Evolutionary conservation across 768 basidiomycete species (phyloP), one percentile per base, ranked within the genome.

Genomic region (Lanmaoa pseudosensibilis): DNA sequence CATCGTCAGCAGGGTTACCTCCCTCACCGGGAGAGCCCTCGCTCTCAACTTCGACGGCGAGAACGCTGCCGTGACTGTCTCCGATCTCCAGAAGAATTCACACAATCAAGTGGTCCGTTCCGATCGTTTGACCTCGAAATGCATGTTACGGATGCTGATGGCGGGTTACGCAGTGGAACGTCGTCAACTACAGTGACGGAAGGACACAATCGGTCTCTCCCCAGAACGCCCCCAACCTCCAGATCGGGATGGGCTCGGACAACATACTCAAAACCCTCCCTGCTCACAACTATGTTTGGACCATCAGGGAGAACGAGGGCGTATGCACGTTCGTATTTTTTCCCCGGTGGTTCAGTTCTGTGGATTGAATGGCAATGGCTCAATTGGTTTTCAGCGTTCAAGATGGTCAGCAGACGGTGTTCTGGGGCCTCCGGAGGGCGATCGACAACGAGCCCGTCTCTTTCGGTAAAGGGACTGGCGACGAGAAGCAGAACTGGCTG

Each of bases 171-270:
- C 41, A 55, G 50, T 52, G 54, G 49, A 30, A 2, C 41, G 1
- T 52, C 30, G 2, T 0, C 9, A 1, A 39, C 19, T 32, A 32
- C 13, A 11, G 16, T 8, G 27, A 33, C 38, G 19, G 19, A 7
- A 18, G 2, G 8, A 25, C 30, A 4, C 46, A 54, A 16, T 23
- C 0, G 5, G 12, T 55, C 13, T 55, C 54, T 43, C 54, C 54
- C 30, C 23, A 37, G 25, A 16, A 13, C 13, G 5, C 23, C 25
- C 7, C 41, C 5, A 1, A 4, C 5, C 46, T 56, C 12, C 16
- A 38, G 37, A 46, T 53, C n/a, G 50, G 55, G 5, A 45, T 52
- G 50, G 55, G n/a, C n/a, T n/a, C n/a, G n/a, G n/a, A n/a, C n/a
- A n/a, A n/a, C n/a, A n/a, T n/a, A n/a, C n/a, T 52, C 32, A 21